A percentile compares a stretch with the other conserved stretches of the same genome.
phyloP scores from a whole-genome alignment of 768 basidiomycete species.

The Lactarius indigo region DNA sequence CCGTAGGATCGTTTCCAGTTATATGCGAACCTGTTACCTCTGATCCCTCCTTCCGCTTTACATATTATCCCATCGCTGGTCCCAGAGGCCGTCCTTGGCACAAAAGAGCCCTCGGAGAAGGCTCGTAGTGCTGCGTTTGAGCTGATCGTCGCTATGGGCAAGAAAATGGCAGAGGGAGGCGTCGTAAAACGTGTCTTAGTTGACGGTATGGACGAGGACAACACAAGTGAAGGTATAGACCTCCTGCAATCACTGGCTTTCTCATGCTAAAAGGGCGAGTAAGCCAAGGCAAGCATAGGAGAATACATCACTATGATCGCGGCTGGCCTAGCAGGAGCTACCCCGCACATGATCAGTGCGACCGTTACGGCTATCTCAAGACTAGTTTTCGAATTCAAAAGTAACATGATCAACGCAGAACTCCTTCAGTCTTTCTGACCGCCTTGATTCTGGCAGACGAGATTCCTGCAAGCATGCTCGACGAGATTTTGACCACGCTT shows the following conservation, averaged over 20 bases:
- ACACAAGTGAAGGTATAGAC: slow-evolving; percentile 37
- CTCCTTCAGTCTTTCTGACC: background rate
- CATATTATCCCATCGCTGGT: slow-evolving; percentile 86
- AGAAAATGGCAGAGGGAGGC: slow-evolving; percentile 87
- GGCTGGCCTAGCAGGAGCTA: slow-evolving; percentile 88
- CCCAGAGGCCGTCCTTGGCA: slow-evolving; percentile 91
- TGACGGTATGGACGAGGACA: slow-evolving; percentile 80
- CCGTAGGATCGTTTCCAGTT: slow-evolving; percentile 78
- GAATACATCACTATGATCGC: slow-evolving; percentile 98
- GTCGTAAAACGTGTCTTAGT: slow-evolving; percentile 71
- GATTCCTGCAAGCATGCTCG: slow-evolving; percentile 67
- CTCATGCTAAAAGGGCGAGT: background rate
- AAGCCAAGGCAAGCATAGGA: slow-evolving; percentile 71
- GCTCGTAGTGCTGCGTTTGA: slow-evolving; percentile 88
- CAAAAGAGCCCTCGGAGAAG: slow-evolving; percentile 95
- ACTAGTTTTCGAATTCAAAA: slow-evolving; percentile 93
- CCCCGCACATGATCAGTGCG: slow-evolving; percentile 98
- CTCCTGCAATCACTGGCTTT: slow-evolving; percentile 20
- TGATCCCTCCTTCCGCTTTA: slow-evolving; percentile 64
- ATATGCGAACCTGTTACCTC: slow-evolving; percentile 62
- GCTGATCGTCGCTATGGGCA: slow-evolving; percentile 84
- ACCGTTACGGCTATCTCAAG: slow-evolving; percentile 92
- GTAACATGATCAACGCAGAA: slow-evolving; percentile 37
- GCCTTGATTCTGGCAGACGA: slow-evolving; percentile 43
- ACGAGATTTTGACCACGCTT: slow-evolving; percentile 81